Evolutionary conservation across 2,329 filamentous ascomycete genomes (phyloP), one percentile per base, ranked within the genome.

Genomic region (Hypoxylon sp.): DNA sequence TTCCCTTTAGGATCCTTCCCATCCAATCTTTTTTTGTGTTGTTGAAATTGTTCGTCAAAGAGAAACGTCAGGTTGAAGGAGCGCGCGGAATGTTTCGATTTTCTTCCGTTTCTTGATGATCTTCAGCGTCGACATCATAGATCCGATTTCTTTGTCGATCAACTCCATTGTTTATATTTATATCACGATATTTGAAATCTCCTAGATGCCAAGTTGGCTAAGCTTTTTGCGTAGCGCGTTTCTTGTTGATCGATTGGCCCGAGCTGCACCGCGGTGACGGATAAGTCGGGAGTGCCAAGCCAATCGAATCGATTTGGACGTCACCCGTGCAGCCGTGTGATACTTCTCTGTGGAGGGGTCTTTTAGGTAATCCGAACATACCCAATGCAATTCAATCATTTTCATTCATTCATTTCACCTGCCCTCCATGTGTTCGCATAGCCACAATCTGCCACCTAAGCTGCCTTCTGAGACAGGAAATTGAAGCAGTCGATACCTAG

Each of bases 401-500:
- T 42, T 27, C 25, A 32, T 31, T 30, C 40, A n/a, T n/a, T 34
- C 27, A 36, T 51, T 42, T 53, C 29, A 36, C 30, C 19, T 47
- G 26, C 38, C 27, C 34, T 25, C 12, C 25, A 29, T 35, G 16
- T 7, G 40, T 32, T 27, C 19, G 48, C 56, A 59, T 56, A 59
- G 56, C 56, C 55, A 56, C 55, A 17, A 5, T 30, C 16, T 46
- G 48, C 51, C 52, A 50, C 56, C 51, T 59, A 34, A 56, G 51
- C 52, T 56, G 47, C 51, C 45, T 53, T 47, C 56, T 59, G 32
- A 53, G 50, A 49, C 41, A 44, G 56, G 56, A 56, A 53, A 56
- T 49, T 53, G 52, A 53, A 50, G 29, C 27, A 42, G 30, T 45
- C 27, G 42, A 23, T 23, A 36, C 5, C 7, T 19, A 36, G 25